Percentiles rank a stretch among this genome's conserved stretches.
Evolutionary conservation across 768 basidiomycete species (phyloP).

Genomic region (Russula sp.): DNA sequence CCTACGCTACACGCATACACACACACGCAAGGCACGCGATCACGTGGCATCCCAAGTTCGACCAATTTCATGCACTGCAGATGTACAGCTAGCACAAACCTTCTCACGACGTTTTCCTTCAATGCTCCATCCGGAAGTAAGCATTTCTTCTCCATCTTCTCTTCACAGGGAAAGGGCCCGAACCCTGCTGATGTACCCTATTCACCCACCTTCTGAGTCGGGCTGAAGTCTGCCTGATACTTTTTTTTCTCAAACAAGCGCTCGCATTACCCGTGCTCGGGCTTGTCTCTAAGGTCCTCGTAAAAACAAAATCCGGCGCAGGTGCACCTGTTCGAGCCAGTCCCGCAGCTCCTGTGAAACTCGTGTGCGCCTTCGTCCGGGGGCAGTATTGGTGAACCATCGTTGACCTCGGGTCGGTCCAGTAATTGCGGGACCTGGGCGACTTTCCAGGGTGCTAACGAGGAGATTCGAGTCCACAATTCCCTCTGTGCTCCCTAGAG

Average conservation of each 20-base stretch:
- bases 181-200: background rate
- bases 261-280: background rate
- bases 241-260: background rate
- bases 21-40: background rate
- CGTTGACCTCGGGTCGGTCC: constrained; percentile 3
- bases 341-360: background rate
- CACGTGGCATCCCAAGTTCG: background rate
- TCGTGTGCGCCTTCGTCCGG: background rate
- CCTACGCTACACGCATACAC: no score
- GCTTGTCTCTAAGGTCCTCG: background rate
- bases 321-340: background rate
- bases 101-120: background rate
- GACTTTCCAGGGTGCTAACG: background rate
- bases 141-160: background rate
- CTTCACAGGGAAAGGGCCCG: background rate
- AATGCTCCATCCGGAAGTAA: background rate
- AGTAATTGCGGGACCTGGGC: background rate
- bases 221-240: background rate
- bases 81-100: background rate
- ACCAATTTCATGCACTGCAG: no score
- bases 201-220: background rate
- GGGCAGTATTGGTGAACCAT: background rate
- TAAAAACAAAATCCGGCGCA: background rate
- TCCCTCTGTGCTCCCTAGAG: no score
- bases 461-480: constrained; percentile 16